Conservation (phyloP, 1,139 yeast species). For the Debaryomycetaceae sp. region DNA sequence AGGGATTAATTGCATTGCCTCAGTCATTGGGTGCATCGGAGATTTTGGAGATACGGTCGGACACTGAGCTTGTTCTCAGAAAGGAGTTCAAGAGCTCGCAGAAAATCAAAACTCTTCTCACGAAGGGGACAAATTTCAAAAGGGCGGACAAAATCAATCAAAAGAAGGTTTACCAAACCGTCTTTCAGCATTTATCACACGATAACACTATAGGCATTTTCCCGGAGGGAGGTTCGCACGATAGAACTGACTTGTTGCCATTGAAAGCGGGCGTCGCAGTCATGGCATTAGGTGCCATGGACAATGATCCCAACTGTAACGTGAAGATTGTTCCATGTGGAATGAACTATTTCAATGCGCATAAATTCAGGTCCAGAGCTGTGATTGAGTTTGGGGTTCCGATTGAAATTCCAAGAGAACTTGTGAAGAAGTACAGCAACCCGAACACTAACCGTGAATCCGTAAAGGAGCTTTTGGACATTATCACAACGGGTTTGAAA, state of each 20-base stretch:
- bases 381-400: slow-evolving; percentile 94
- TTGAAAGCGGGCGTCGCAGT: slow-evolving; percentile 96
- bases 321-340: slow-evolving; percentile 94
- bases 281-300: slow-evolving; percentile 94
- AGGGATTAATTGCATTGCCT: slow-evolving; percentile 77
- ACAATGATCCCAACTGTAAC: slow-evolving; percentile 62
- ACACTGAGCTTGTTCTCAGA: slow-evolving; percentile 66
- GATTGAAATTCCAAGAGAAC: slow-evolving; percentile 60
- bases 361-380: slow-evolving; percentile 90
- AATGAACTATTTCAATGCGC: slow-evolving; percentile 95
- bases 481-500: slow-evolving; percentile 70
- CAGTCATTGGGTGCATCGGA: slow-evolving; percentile 76
- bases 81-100: slow-evolving; percentile 65
- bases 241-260: slow-evolving; percentile 85
- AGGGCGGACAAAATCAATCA: slow-evolving; percentile 84
- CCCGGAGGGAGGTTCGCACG: slow-evolving; percentile 98
- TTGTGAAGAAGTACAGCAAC: slow-evolving; percentile 58
- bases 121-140: slow-evolving; percentile 61
- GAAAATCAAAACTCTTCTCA: slow-evolving; percentile 39
- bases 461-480: slow-evolving; percentile 65
- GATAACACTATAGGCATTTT: slow-evolving; percentile 91
- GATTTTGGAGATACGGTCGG: slow-evolving; percentile 65
- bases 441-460: slow-evolving; percentile 67
- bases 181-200: slow-evolving; percentile 74
- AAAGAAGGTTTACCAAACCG: slow-evolving; percentile 73